Evolutionary conservation across 2,329 filamentous ascomycete species (phyloP).

Genomic region (Xylariaceae sp.): DNA sequence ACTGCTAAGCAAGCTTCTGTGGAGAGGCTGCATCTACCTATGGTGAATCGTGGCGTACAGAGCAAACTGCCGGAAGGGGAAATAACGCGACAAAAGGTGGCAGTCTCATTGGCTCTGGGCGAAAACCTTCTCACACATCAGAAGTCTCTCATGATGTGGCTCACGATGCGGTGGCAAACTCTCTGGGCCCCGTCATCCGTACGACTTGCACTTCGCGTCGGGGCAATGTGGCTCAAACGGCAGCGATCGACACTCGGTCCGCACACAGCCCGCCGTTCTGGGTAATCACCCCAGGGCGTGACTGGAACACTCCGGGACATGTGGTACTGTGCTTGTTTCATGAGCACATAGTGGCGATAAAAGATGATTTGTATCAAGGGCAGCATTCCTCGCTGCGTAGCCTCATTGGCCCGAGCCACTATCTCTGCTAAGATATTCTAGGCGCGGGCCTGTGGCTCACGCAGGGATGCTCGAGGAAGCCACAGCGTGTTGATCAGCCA

Average conservation of each 20-base stretch:
- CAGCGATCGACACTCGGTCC: neutral
- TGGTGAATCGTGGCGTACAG: neutral
- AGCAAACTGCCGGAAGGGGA: neutral
- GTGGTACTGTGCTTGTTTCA: neutral
- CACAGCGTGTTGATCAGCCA: neutral
- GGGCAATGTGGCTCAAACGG: no score
- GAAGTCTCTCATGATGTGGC: neutral
- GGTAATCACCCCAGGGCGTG: neutral
- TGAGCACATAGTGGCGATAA: neutral
- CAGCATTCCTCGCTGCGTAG: neutral
- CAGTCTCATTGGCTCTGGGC: neutral
- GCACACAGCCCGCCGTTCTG: neutral
- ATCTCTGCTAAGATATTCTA: neutral
- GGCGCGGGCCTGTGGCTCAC: neutral
- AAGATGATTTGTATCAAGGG: neutral
- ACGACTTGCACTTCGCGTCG: no score
- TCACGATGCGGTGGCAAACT: neutral
- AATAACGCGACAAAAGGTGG: neutral
- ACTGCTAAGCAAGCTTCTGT: no score
- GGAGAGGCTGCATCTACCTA: neutral
- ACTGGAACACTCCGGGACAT: neutral
- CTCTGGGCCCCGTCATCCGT: neutral
- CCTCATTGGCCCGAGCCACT: conserved; percentile 10
- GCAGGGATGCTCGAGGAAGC: neutral
- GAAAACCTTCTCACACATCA: neutral